Conservation (phyloP, 2,329 filamentous ascomycete genomes). For the Pseudogymnoascus sp. region DNA sequence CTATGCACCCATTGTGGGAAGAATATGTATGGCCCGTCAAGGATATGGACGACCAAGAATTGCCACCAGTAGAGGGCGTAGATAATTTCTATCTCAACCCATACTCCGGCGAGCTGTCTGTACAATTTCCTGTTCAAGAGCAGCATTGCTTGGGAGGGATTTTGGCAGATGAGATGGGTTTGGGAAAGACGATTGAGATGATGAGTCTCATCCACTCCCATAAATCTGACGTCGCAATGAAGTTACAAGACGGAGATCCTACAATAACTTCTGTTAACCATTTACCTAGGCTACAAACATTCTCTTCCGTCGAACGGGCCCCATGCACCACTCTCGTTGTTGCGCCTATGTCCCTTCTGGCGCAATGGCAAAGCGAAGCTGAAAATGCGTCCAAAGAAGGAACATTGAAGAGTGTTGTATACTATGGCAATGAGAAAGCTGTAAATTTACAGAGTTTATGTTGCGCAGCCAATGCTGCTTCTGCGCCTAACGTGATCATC, state of each 20-base stretch:
- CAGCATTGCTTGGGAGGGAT: constrained; percentile 92
- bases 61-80: constrained; percentile 58
- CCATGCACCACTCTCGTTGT: constrained; percentile 89
- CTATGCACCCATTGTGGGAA: constrained; percentile 97
- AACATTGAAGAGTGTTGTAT: constrained; percentile 75
- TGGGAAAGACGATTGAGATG: constrained; percentile 99
- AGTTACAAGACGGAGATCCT: constrained; percentile 26
- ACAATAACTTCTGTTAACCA: constrained; percentile 41
- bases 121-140: constrained; percentile 87
- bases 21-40: constrained; percentile 85
- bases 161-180: constrained; percentile 92
- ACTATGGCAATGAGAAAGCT: constrained; percentile 83
- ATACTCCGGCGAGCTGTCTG: constrained; percentile 86
- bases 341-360: constrained; percentile 93
- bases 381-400: constrained; percentile 81
- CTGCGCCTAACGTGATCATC: constrained; percentile 82
- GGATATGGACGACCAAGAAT: constrained; percentile 73
- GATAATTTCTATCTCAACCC: constrained; percentile 88
- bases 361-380: constrained; percentile 95
- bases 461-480: constrained; percentile 60
- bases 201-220: constrained; percentile 86
- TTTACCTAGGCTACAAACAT: constrained; percentile 53
- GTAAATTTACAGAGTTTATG: constrained; percentile 73
- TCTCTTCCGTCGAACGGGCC: constrained; percentile 54
- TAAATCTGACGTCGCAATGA: constrained; percentile 46